phyloP scores from a whole-genome alignment of 495 filamentous ascomycete species.

The Penicillium psychrofluorescens region DNA sequence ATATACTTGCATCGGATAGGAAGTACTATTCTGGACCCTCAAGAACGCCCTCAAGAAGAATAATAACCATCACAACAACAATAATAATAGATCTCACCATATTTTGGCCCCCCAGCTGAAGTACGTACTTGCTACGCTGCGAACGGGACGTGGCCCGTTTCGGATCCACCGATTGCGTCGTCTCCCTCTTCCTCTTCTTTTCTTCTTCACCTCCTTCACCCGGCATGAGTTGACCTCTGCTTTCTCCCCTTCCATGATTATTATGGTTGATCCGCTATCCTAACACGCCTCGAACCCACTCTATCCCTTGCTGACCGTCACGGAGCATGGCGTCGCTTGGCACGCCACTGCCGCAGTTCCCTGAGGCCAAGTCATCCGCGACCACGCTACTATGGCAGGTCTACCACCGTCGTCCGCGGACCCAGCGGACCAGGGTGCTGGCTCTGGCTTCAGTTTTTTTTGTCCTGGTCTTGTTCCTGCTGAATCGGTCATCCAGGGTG shows the following conservation, averaged over 20 bases:
- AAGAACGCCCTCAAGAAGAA: too few relatives aligned
- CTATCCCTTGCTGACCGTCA: not conserved
- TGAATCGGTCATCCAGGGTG: conserved; percentile 18
- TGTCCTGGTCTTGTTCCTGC: not conserved
- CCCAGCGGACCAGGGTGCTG: conserved; percentile 21
- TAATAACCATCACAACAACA: too few relatives aligned
- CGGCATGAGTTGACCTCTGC: too few relatives aligned
- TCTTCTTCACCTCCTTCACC: not conserved
- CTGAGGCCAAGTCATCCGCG: conserved; percentile 19
- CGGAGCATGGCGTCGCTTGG: conserved; percentile 24
- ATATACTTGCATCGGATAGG: not conserved
- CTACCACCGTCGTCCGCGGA: conserved; percentile 24
- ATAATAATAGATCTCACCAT: too few relatives aligned
- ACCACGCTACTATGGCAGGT: conserved; percentile 20
- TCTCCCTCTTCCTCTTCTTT: too few relatives aligned
- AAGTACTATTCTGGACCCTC: not conserved
- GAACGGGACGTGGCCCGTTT: too few relatives aligned
- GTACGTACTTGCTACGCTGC: too few relatives aligned
- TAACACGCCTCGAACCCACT: not conserved
- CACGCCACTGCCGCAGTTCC: conserved; percentile 18
- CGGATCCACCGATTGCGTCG: too few relatives aligned
- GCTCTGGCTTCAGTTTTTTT: conserved; percentile 18
- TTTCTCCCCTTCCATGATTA: too few relatives aligned
- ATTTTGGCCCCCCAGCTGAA: too few relatives aligned
- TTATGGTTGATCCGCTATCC: too few relatives aligned